These are phyloP conservation scores for Aspergillus uvarum DNA, from an alignment of 2,329 filamentous ascomycete species.

Conservation along the genomic window DNA sequence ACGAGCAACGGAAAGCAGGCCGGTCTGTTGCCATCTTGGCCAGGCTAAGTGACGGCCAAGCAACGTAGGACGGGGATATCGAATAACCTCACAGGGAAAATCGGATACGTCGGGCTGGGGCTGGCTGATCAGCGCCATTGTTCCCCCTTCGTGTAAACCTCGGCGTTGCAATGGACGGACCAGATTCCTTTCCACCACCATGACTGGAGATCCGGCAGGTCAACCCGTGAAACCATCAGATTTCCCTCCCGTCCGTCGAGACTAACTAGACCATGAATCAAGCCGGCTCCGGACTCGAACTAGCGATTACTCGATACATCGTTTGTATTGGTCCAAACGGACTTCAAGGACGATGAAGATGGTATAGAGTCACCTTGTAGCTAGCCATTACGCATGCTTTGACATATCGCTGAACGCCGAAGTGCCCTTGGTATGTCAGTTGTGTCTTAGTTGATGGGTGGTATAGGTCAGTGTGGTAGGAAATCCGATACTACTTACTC, in stretches of 20 bases:
- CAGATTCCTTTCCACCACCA: background rate
- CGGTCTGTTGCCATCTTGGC: background rate
- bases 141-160: conserved; percentile 1
- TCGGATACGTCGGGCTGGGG: conserved; percentile 5
- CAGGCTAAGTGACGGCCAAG: background rate
- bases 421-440: too few species aligned
- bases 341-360: background rate
- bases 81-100: background rate
- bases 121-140: background rate
- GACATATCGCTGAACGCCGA: background rate
- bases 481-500: background rate
- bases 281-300: background rate
- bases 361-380: background rate
- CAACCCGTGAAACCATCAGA: background rate
- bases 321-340: too few species aligned
- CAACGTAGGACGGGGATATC: background rate
- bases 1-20: background rate
- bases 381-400: background rate
- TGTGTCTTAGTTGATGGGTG: too few species aligned
- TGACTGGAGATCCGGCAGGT: background rate
- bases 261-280: background rate
- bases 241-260: background rate
- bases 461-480: background rate
- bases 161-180: background rate
- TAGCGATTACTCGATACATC: background rate